These are phyloP conservation scores for Xylaria castorea DNA, from an alignment of 495 filamentous ascomycete species.

Conservation along the genomic window DNA sequence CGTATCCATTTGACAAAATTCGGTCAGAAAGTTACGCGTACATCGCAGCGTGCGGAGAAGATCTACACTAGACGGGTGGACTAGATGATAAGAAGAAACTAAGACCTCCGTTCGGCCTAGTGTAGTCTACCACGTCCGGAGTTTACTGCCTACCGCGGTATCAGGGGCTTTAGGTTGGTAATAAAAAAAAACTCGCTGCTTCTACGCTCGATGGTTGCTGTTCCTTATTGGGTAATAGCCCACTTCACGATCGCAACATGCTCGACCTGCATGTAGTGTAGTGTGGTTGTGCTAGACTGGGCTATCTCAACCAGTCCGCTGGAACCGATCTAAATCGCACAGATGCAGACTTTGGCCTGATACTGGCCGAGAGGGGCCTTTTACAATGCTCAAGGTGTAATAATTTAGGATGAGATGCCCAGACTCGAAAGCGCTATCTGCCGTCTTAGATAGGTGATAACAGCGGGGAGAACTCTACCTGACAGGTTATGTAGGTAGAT, in stretches of 20 bases:
- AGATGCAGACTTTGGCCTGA: constrained; percentile 3
- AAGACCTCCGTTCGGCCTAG: constrained; percentile 17
- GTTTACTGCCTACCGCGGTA: background rate
- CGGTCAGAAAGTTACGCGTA: constrained; percentile 3
- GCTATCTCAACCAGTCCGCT: constrained; percentile 7
- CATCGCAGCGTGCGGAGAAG: background rate
- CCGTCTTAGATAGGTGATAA: background rate
- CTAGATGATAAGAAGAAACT: background rate
- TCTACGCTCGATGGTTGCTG: background rate
- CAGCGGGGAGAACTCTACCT: background rate
- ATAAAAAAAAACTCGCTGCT: background rate
- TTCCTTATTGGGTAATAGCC: background rate
- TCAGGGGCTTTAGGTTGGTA: background rate
- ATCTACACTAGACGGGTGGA: background rate
- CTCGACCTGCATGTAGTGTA: background rate
- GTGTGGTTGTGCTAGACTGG: background rate
- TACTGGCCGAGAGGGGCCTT: constrained; percentile 4
- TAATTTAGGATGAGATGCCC: background rate
- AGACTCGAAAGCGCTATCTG: background rate
- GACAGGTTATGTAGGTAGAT: background rate
- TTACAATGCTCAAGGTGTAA: background rate
- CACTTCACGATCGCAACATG: constrained; percentile 7
- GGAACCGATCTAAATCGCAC: constrained; percentile 22
- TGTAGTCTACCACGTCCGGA: background rate
- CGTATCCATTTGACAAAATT: constrained; percentile 1